These are phyloP conservation scores for Madurella fahalii DNA, from an alignment of 2,329 filamentous ascomycete genomes.

Conservation along the genomic window DNA sequence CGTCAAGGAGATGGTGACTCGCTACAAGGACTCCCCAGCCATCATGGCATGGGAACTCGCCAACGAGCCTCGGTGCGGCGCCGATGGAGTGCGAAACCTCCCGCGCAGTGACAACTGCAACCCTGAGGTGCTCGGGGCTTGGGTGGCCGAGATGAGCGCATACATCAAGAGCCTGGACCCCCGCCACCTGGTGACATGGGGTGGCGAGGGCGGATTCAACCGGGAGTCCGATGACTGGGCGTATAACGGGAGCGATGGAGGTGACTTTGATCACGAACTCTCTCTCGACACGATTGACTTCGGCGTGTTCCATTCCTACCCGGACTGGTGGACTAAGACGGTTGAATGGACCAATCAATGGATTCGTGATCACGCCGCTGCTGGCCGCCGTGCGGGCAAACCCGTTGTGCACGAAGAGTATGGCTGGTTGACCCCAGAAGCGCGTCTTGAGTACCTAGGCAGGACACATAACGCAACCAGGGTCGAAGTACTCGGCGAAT, in stretches of 20 bases:
- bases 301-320: constrained; percentile 53
- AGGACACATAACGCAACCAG: constrained; percentile 41
- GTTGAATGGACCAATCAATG: constrained; percentile 50
- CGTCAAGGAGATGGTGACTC: constrained; percentile 53
- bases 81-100: constrained; percentile 43
- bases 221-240: constrained; percentile 39
- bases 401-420: constrained; percentile 55
- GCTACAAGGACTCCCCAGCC: constrained; percentile 55
- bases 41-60: constrained; percentile 66
- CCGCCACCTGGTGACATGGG: constrained; percentile 52
- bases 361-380: constrained; percentile 50
- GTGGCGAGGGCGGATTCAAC: constrained; percentile 57
- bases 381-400: constrained; percentile 41
- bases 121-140: constrained; percentile 41
- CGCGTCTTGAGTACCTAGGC: constrained; percentile 43
- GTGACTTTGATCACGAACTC: constrained; percentile 51
- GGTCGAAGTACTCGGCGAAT: constrained; percentile 42
- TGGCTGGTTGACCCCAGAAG: constrained; percentile 49
- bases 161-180: constrained; percentile 51
- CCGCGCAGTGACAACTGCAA: constrained; percentile 38
- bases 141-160: constrained; percentile 52
- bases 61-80: constrained; percentile 56
- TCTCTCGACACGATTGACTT: constrained; percentile 48
- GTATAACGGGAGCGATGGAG: constrained; percentile 47
- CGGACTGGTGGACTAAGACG: constrained; percentile 53